Evolutionary conservation across 805 yeast species (phyloP).

Genomic region (Yarrowia divulgata): DNA sequence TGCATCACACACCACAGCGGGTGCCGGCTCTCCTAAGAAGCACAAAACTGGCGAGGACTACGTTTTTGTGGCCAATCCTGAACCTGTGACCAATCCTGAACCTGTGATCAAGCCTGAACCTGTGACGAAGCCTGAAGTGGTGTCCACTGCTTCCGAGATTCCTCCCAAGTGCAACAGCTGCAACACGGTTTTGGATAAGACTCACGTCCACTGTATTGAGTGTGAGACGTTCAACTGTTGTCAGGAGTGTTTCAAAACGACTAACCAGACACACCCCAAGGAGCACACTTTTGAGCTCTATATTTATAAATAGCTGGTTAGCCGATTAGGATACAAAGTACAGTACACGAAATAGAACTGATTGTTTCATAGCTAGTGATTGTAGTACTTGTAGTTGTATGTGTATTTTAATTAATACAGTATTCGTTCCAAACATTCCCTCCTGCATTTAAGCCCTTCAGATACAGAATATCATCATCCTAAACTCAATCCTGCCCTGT

Average conservation of each 20-base stretch:
- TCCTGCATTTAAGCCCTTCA: too few species aligned
- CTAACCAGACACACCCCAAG: slow-evolving; percentile 7
- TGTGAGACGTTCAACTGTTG: slow-evolving; percentile 6
- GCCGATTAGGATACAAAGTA: too few species aligned
- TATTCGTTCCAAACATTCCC: background rate
- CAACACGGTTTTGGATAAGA: background rate
- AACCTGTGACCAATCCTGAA: background rate
- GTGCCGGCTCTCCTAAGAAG: background rate
- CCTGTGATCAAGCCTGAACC: background rate
- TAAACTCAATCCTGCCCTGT: background rate
- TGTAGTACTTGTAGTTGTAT: too few species aligned
- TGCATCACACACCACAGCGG: background rate
- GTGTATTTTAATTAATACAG: background rate
- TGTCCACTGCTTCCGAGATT: background rate
- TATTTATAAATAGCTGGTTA: background rate
- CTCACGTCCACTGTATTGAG: background rate
- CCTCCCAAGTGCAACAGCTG: background rate
- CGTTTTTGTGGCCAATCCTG: background rate
- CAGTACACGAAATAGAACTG: too few species aligned
- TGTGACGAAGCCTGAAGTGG: background rate
- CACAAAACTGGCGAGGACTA: background rate
- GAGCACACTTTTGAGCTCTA: slow-evolving; percentile 22
- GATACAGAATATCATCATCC: too few species aligned
- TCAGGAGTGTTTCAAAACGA: slow-evolving; percentile 1
- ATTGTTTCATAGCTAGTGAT: too few species aligned